Evolutionary conservation across 2,329 filamentous ascomycete species (phyloP).

Genomic region (Tolypocladium cylindrosporum): DNA sequence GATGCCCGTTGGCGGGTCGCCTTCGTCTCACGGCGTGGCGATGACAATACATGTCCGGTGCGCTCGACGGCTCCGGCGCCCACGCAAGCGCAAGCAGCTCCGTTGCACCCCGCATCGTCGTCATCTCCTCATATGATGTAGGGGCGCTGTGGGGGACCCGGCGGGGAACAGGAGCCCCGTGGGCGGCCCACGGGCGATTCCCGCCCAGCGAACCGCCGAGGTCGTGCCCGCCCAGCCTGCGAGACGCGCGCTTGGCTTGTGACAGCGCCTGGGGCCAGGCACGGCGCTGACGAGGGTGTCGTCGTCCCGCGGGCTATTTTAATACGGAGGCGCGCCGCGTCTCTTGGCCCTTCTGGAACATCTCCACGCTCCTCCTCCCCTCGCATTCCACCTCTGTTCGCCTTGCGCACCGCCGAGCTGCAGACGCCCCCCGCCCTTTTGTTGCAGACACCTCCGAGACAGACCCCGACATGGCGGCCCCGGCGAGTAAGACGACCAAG

Average conservation of each 20-base stretch:
- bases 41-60: not conserved
- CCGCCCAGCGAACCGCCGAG: not conserved
- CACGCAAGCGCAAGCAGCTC: not conserved
- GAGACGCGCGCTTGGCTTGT: not conserved
- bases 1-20: no score
- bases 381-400: not conserved
- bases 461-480: constrained; percentile 56
- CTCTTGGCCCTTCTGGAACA: not conserved
- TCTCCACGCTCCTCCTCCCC: not conserved
- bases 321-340: not conserved
- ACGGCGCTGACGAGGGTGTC: not conserved
- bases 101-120: not conserved
- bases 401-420: not conserved
- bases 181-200: not conserved
- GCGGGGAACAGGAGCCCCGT: not conserved
- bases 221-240: not conserved
- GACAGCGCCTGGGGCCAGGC: not conserved
- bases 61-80: not conserved
- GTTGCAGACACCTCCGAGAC: not conserved
- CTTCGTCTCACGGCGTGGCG: not conserved
- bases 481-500: constrained; percentile 52
- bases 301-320: not conserved
- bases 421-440: not conserved
- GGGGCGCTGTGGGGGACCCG: not conserved
- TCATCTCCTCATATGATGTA: not conserved